Base-by-base conservation (phyloP, 2,329 filamentous ascomycete genomes). In the Diplodia mutila region DNA sequence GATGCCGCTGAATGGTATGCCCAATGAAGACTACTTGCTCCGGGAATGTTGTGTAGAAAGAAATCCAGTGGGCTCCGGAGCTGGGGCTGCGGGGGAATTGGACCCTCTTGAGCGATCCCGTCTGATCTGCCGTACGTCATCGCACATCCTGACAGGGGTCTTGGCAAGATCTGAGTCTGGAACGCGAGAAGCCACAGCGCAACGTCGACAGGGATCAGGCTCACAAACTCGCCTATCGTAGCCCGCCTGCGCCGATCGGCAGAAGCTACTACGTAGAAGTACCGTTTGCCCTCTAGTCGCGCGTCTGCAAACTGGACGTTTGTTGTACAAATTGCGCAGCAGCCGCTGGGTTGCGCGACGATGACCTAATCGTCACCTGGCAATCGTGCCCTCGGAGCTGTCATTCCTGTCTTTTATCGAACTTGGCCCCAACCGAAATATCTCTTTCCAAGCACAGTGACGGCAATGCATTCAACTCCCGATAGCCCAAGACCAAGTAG, bases 401-500 rank as follows among this genome's bases (percentile, higher is more conserved):
- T 46, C 42, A n/a, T 21, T 46, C 23, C 37, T 5, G 37, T 18
- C 42, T 42, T 46, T 32, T 39, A 66, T 23, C 65, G 55, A 42
- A 6, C 23, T 7, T 57, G 46, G 4, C 77, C 77, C 78, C 78
- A 79, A n/a, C 72, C 71, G 69, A 78, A 79, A 7, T 70, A 55
- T 14, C 57, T 71, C 64, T 74, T 72, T 25, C 78, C 78, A 29
- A 75, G 53, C 25, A 69, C 72, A 2, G 74, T 73, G 6, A 77
- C 72, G 1, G 70, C 70, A n/a, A 72, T 52, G 63, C 75, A 78
- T 57, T 79, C 75, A 54, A 70, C 65, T n/a, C 74, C 72, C 77
- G 77, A 79, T 7, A 79, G 61, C 12, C 69, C 67, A 6, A 79
- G 71, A 55, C 79, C 77, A 46, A 79, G 70, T n/a, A 71, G 70